Conservation (phyloP, 352 stramenopile species). For the Phytopythium cucurbitacearum region DNA sequence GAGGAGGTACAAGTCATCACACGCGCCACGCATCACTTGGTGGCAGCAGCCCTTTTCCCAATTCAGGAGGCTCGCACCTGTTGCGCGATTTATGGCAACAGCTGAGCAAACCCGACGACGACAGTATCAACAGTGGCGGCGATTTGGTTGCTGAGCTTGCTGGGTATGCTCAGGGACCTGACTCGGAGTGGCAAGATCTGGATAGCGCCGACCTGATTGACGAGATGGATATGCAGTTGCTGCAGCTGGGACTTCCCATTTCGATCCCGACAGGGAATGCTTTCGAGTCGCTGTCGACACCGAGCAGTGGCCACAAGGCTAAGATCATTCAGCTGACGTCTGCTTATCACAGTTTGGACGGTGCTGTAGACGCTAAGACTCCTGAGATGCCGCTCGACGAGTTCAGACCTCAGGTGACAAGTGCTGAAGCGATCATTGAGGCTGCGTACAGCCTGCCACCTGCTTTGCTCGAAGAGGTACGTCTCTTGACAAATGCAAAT, state of each 20-base stretch:
- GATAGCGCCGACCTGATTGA: conserved; percentile 20
- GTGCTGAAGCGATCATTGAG: conserved; percentile 40
- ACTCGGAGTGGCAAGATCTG: background rate
- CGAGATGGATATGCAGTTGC: conserved; percentile 57
- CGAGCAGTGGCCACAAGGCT: conserved; percentile 6
- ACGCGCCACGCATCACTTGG: conserved; percentile 26
- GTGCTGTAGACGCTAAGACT: background rate
- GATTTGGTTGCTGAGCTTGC: conserved; percentile 2
- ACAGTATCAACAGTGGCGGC: conserved; percentile 21
- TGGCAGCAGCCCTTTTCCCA: conserved; percentile 25
- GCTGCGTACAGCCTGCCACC: conserved; percentile 26
- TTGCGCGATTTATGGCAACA: conserved; percentile 79
- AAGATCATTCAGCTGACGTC: background rate
- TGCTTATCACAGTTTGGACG: too few relatives aligned
- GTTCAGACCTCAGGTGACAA: background rate
- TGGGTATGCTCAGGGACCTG: background rate
- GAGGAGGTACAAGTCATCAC: conserved; percentile 10
- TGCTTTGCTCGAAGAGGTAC: conserved; percentile 9
- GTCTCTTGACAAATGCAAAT: background rate
- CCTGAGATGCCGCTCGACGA: conserved; percentile 4
- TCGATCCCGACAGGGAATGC: conserved; percentile 13
- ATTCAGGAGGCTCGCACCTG: conserved; percentile 38
- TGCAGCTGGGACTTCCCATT: conserved; percentile 48
- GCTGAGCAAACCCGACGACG: conserved; percentile 61
- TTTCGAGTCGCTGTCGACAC: conserved; percentile 4